Evolutionary conservation across 371 early-diverging fungal species (phyloP).

Genomic region (Mucor piriformis): DNA sequence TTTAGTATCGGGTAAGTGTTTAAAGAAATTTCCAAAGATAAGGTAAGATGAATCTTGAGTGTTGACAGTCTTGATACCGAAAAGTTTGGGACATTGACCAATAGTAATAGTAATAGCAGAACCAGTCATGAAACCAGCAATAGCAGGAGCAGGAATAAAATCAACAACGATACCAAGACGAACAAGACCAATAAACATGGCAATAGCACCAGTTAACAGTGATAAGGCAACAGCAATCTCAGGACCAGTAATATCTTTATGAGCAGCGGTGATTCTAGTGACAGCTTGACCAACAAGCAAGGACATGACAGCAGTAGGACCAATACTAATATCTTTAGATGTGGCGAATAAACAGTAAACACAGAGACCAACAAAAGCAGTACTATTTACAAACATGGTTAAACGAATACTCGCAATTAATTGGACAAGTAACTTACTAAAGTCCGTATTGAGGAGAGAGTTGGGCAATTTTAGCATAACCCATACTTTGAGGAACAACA

Average conservation of each 20-base stretch:
- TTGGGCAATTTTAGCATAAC: constrained; percentile 82
- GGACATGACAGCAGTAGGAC: constrained; percentile 89
- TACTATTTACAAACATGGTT: constrained; percentile 17
- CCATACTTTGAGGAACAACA: constrained; percentile 86
- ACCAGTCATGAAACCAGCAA: constrained; percentile 75
- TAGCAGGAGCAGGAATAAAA: constrained; percentile 77
- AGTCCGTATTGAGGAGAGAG: constrained; percentile 85
- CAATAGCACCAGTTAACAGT: constrained; percentile 61
- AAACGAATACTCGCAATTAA: background rate
- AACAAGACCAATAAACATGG: constrained; percentile 71
- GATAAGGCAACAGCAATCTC: constrained; percentile 61
- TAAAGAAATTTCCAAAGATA: constrained; percentile 59
- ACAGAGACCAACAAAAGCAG: constrained; percentile 74
- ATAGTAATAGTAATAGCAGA: constrained; percentile 78
- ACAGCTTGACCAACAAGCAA: constrained; percentile 75
- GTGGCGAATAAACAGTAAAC: constrained; percentile 84
- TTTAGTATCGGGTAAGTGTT: constrained; percentile 45
- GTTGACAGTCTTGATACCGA: constrained; percentile 70
- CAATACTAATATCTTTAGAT: constrained; percentile 85
- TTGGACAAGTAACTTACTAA: constrained; percentile 58
- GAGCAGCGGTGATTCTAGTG: constrained; percentile 35
- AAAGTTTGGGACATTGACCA: constrained; percentile 75
- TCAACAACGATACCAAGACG: constrained; percentile 86
- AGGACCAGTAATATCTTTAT: constrained; percentile 39
- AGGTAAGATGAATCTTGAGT: constrained; percentile 60